Base-by-base conservation (phyloP, 1,284 basidiomycete genomes). In the Fomitiporia mediterranea region DNA sequence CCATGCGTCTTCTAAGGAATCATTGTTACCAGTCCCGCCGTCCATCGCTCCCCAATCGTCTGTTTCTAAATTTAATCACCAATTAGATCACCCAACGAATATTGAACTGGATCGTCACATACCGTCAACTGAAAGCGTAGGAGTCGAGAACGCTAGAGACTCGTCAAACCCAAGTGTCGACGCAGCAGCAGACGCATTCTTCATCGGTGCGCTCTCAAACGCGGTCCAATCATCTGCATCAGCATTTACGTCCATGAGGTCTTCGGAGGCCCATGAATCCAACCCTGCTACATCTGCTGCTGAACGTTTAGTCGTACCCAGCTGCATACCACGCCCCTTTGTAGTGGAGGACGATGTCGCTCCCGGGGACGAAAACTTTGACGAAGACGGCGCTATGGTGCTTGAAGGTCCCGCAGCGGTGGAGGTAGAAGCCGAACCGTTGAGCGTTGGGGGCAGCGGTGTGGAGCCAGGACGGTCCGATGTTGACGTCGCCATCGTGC, bases 191-290 rank as follows among this genome's bases (percentile, higher is more conserved):
- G 73, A 70, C 49, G 61, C 53, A 2, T 56, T 35, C 2, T 61
- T 55, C 2, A 72, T 56, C 3, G 79, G 82, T 0, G 88, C 89
- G 55, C 78, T 83, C 70, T 93, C 90, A 61, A 94, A 94, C n/a
- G 87, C 88, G 64, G 91, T 89, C 94, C 94, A 97, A 68, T 97
- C 94, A 65, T 87, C 94, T 32, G 85, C 80, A 64, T 97, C 93
- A 0, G 89, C 92, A 66, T 94, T 86, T 7, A 97, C 84, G 64
- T 97, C 93, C 69, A 96, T 95, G 54, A 96, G 70, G 69, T 96
- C 90, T 3, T 74, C 74, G 37, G 67, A 69, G 35, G 71, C 73
- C 47, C 74, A 74, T 28, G 78, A 72, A 53, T 78, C 77, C 19
- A 67, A 72, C 0, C 74, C 75, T 7, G 79, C 81, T 49, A 88